phyloP scores from a whole-genome alignment of 2,329 filamentous ascomycete genomes.

The Penicillium sclerotiorum region DNA sequence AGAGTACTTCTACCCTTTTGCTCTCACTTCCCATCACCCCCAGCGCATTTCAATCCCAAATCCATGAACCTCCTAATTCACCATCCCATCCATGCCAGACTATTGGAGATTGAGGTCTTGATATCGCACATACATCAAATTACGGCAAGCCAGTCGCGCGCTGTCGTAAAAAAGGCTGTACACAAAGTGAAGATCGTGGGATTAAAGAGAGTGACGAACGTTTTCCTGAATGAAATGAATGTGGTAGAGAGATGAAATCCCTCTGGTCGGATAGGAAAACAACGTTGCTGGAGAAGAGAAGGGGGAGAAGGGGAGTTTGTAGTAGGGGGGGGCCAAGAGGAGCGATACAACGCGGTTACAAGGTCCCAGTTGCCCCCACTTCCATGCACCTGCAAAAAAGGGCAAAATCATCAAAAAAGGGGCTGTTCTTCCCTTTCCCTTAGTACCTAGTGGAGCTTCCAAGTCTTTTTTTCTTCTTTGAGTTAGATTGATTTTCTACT shows the following conservation, averaged over 20 bases:
- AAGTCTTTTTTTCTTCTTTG: not conserved
- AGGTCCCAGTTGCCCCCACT: not conserved
- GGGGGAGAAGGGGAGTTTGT: constrained; percentile 16
- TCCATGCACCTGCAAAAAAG: no score
- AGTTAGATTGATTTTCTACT: not conserved
- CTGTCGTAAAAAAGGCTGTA: constrained; percentile 30
- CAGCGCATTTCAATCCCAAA: no score
- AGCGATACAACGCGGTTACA: constrained; percentile 10
- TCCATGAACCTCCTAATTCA: no score
- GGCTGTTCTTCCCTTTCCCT: not conserved
- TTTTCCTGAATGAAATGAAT: constrained; percentile 40
- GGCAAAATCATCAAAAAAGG: constrained; percentile 2
- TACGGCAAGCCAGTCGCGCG: constrained; percentile 32
- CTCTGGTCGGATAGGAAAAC: constrained; percentile 46
- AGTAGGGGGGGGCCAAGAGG: constrained; percentile 18
- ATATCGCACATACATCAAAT: constrained; percentile 31
- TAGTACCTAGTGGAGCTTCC: not conserved
- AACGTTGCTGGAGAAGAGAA: constrained; percentile 24
- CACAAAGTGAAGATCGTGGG: constrained; percentile 22
- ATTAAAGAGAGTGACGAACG: constrained; percentile 29
- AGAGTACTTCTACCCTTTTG: no score
- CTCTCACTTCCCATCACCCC: no score
- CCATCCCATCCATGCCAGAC: no score
- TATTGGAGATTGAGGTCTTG: not conserved
- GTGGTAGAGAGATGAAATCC: constrained; percentile 43